Evolutionary conservation across 1,284 basidiomycete species (phyloP).

Genomic region (Malassezia sympodialis): DNA sequence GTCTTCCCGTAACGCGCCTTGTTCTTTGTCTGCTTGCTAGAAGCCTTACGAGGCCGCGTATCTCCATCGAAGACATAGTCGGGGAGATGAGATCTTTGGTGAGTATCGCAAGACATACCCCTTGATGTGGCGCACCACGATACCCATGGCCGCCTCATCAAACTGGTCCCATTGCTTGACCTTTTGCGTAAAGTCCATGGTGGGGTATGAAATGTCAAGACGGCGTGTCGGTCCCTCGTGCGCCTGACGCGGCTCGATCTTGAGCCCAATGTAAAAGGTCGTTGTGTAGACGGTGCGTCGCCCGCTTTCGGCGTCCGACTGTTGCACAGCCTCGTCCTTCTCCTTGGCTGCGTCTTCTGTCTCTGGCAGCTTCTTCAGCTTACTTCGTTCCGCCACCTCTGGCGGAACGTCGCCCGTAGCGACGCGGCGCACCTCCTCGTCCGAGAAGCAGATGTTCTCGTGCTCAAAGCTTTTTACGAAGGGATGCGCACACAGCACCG

Average conservation of each 20-base stretch:
- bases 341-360: constrained; percentile 29
- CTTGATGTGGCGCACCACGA: constrained; percentile 85
- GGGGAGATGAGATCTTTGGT: constrained; percentile 59
- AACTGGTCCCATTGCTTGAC: constrained; percentile 95
- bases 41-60: constrained; percentile 62
- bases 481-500: constrained; percentile 82
- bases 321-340: constrained; percentile 22
- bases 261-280: constrained; percentile 90
- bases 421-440: constrained; percentile 54
- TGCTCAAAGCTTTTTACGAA: constrained; percentile 89
- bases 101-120: constrained; percentile 53
- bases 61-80: constrained; percentile 70
- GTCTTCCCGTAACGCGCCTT: background rate
- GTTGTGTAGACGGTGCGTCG: constrained; percentile 75
- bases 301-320: constrained; percentile 43
- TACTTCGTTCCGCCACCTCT: constrained; percentile 39
- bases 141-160: constrained; percentile 83
- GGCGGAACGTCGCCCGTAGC: constrained; percentile 40
- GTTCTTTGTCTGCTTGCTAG: constrained; percentile 61
- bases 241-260: constrained; percentile 74
- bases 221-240: constrained; percentile 52
- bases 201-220: constrained; percentile 93
- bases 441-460: constrained; percentile 68
- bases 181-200: constrained; percentile 85
- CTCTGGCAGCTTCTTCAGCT: constrained; percentile 32